Evolutionary conservation across 192 early-diverging fungal genomes (phyloP).

Genomic region (Backusella macrospora): DNA sequence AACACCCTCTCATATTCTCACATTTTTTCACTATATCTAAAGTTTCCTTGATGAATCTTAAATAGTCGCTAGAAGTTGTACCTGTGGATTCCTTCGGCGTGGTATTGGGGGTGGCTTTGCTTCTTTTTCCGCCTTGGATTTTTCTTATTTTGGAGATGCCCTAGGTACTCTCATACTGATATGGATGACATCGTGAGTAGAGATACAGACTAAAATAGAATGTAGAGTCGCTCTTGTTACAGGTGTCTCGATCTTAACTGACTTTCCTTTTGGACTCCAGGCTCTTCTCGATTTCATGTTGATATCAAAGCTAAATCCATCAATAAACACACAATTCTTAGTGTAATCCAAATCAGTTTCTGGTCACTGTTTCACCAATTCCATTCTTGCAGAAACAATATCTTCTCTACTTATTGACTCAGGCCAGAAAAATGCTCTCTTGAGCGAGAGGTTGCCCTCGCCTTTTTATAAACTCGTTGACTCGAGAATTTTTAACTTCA

Average conservation of each 20-base stretch:
- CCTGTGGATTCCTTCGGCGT: background rate
- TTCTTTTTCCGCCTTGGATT: background rate
- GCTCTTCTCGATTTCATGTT: constrained; percentile 11
- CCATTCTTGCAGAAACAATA: background rate
- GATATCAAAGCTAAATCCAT: background rate
- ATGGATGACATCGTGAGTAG: background rate
- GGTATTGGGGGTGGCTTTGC: background rate
- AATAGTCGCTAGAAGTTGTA: background rate
- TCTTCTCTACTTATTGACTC: background rate
- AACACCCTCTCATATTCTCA: background rate
- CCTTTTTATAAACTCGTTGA: constrained; percentile 15
- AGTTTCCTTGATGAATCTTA: constrained; percentile 1
- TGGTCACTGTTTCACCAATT: background rate
- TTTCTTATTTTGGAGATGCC: background rate
- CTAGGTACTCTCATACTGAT: constrained; percentile 8
- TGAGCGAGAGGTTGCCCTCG: background rate
- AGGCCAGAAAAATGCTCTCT: background rate
- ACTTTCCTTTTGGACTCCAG: background rate
- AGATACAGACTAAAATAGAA: background rate
- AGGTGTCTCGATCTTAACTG: background rate
- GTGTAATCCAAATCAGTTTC: background rate
- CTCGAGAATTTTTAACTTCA: background rate
- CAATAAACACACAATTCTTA: background rate
- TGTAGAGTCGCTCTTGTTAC: background rate
- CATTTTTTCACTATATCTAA: background rate